These are phyloP conservation scores for Aspergillus campestris DNA, from an alignment of 495 filamentous ascomycete species.

Conservation along the genomic window DNA sequence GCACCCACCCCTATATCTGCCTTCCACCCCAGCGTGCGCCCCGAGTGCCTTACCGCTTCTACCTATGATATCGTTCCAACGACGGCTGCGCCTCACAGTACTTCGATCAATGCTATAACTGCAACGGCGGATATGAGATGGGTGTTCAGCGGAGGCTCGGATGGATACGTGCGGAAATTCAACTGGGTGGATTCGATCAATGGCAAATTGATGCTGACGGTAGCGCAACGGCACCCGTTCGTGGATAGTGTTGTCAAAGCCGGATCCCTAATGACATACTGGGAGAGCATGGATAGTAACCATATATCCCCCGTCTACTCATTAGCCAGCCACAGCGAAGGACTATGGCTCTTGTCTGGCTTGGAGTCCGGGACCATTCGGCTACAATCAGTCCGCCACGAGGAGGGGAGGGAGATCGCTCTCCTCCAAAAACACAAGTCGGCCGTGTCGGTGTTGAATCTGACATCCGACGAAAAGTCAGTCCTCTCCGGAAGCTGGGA, in stretches of 20 bases:
- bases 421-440: slow-evolving; percentile 79
- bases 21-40: slow-evolving; percentile 58
- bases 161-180: slow-evolving; percentile 92
- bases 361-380: slow-evolving; percentile 89
- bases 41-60: slow-evolving; percentile 71
- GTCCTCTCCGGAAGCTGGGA: slow-evolving; percentile 95
- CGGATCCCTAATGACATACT: slow-evolving; percentile 87
- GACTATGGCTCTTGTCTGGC: slow-evolving; percentile 83
- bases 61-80: slow-evolving; percentile 96
- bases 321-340: slow-evolving; percentile 80
- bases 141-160: slow-evolving; percentile 87
- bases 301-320: slow-evolving; percentile 82
- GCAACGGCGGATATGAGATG: slow-evolving; percentile 92
- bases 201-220: slow-evolving; percentile 85
- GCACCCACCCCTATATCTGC: slow-evolving; percentile 25
- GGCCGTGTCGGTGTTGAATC: slow-evolving; percentile 78
- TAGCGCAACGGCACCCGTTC: slow-evolving; percentile 93
- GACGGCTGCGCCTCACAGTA: slow-evolving; percentile 90
- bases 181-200: slow-evolving; percentile 95
- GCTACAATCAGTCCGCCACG: slow-evolving; percentile 86
- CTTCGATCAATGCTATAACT: slow-evolving; percentile 87
- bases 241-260: slow-evolving; percentile 96
- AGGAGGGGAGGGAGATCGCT: slow-evolving; percentile 82
- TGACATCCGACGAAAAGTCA: slow-evolving; percentile 78
- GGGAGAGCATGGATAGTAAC: slow-evolving; percentile 71